These are phyloP conservation scores for Alternaria angustiovoidea DNA, from an alignment of 2,329 filamentous ascomycete species.

Conservation along the genomic window DNA sequence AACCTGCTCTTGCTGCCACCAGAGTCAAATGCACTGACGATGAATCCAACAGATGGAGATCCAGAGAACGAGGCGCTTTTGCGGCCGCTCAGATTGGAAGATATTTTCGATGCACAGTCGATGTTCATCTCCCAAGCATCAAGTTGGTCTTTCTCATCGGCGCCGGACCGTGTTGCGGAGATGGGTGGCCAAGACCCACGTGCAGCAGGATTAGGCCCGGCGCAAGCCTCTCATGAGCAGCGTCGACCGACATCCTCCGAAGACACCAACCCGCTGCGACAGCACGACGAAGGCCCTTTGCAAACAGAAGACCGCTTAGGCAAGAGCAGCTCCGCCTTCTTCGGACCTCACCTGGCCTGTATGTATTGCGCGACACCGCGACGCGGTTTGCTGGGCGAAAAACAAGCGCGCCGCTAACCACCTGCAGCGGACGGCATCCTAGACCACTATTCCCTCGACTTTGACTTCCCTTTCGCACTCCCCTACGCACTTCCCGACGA, in stretches of 20 bases:
- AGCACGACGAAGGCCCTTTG: constrained; percentile 8
- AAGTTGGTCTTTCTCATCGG: not conserved
- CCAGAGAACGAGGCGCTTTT: not conserved
- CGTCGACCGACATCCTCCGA: constrained; percentile 9
- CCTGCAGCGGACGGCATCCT: constrained; percentile 26
- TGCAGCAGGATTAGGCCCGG: constrained; percentile 17
- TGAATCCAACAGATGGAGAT: not conserved
- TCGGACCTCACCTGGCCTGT: not conserved
- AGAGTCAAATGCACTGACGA: not conserved
- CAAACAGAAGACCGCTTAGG: not conserved
- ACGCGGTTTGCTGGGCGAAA: constrained; percentile 6
- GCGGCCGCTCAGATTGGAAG: not conserved
- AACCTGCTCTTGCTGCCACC: not conserved
- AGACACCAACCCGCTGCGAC: constrained; percentile 12
- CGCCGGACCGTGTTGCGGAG: constrained; percentile 1
- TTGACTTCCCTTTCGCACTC: constrained; percentile 5
- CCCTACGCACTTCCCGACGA: constrained; percentile 19
- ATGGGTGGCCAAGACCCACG: constrained; percentile 14
- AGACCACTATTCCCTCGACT: constrained; percentile 8
- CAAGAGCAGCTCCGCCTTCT: not conserved
- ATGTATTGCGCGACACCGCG: constrained; percentile 17
- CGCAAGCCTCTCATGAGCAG: constrained; percentile 20
- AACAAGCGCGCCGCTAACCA: constrained; percentile 27
- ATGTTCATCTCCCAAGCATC: not conserved
- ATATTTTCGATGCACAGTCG: not conserved